Percentiles rank a stretch among this genome's conserved stretches.
Conservation (phyloP, 129 eudicot genomes). For the Artemisia argyi region DNA sequence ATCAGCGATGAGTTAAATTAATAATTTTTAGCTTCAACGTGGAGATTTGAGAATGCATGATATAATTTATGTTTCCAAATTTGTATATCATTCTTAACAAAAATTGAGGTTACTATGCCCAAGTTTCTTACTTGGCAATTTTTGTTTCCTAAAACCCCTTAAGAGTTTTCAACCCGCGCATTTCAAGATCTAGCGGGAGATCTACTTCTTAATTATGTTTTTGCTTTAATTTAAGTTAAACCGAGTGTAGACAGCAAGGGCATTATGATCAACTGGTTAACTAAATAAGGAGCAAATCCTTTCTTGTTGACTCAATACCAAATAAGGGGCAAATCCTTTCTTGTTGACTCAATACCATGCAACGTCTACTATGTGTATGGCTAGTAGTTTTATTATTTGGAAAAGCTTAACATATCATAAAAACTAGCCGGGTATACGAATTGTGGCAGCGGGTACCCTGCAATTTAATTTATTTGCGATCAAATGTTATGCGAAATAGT, state of each 20-base stretch:
- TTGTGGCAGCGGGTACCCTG: too few species aligned
- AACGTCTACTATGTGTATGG: not conserved
- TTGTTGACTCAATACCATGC: not conserved
- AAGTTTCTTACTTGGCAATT: slow-evolving; percentile 2
- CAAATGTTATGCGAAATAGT: too few species aligned
- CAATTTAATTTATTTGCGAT: too few species aligned
- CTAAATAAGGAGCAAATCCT: slow-evolving; percentile 8
- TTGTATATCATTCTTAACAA: slow-evolving; percentile 14
- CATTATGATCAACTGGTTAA: not conserved
- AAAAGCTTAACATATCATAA: too few species aligned
- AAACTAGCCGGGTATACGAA: too few species aligned
- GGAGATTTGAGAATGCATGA: slow-evolving; percentile 1
- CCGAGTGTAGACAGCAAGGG: not conserved
- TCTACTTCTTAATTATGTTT: not conserved
- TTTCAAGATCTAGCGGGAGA: slow-evolving; percentile 8
- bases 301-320: not conserved
- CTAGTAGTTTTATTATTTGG: not conserved
- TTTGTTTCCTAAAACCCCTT: not conserved
- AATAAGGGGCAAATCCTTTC: slow-evolving; percentile 13
- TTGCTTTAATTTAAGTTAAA: slow-evolving; percentile 8
- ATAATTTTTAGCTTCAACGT: not conserved
- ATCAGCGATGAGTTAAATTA: not conserved
- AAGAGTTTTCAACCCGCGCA: not conserved
- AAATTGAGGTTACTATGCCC: slow-evolving; percentile 5
- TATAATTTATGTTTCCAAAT: not conserved